Evolutionary conservation across 495 filamentous ascomycete genomes (phyloP).

Genomic region (Xylaria castorea): DNA sequence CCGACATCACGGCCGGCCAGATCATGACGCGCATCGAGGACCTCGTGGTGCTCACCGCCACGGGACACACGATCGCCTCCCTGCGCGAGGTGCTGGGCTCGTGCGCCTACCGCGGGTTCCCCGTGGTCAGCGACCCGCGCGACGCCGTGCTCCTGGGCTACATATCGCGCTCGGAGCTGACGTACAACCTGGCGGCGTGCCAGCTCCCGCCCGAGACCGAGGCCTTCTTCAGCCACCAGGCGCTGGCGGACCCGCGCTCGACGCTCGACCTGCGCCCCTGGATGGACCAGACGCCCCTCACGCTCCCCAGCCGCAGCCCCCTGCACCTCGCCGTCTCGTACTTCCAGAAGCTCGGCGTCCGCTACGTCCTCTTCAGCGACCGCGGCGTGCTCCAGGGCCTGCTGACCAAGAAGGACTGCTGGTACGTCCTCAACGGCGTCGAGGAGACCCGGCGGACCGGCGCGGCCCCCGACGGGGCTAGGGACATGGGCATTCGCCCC

Average conservation of each 20-base stretch:
- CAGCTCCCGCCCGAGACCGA: conserved; percentile 73
- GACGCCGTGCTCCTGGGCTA: conserved; percentile 85
- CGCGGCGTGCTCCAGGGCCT: conserved; percentile 82
- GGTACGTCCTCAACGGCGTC: conserved; percentile 85
- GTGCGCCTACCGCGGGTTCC: conserved; percentile 89
- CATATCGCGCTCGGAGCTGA: conserved; percentile 90
- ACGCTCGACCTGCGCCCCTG: conserved; percentile 89
- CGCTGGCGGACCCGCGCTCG: conserved; percentile 76
- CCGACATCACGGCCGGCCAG: conserved; percentile 81
- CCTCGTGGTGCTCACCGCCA: conserved; percentile 83
- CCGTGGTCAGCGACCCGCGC: conserved; percentile 78
- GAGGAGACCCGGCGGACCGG: conserved; percentile 62
- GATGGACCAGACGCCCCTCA: conserved; percentile 99
- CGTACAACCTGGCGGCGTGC: conserved; percentile 75
- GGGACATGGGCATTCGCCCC: conserved; percentile 16
- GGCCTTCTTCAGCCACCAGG: conserved; percentile 82
- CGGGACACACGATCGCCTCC: conserved; percentile 81
- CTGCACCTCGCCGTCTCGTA: conserved; percentile 84
- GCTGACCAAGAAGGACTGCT: conserved; percentile 98
- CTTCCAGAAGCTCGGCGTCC: conserved; percentile 90
- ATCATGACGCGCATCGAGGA: conserved; percentile 95
- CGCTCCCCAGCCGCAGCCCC: conserved; percentile 73
- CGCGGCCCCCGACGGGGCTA: conserved; percentile 19
- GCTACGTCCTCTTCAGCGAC: conserved; percentile 88
- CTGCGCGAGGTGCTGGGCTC: conserved; percentile 71